A percentile compares a stretch with the other conserved stretches of the same genome.
These are phyloP conservation scores for Boletus subparvulus DNA, from an alignment of 768 basidiomycete genomes.

Conservation along the genomic window DNA sequence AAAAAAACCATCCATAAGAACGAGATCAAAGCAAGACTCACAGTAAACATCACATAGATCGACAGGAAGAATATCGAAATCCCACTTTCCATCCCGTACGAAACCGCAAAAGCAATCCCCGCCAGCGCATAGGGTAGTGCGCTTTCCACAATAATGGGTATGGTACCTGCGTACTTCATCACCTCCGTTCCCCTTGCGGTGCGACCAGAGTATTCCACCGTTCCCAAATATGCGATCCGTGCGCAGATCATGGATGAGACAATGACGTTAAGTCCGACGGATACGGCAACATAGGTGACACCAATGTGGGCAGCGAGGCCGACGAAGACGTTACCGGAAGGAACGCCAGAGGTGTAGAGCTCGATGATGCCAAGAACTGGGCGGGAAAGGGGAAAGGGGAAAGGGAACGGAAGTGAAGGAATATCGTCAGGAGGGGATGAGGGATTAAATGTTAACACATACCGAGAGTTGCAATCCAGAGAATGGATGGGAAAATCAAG, in stretches of 20 bases:
- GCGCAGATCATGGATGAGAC: constrained; percentile 9
- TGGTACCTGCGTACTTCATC: not conserved
- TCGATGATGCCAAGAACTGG: not conserved
- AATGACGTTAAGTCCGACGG: constrained; percentile 9
- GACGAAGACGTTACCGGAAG: not conserved
- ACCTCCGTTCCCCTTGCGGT: not conserved
- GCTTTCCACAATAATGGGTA: constrained; percentile 13
- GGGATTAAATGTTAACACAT: not conserved
- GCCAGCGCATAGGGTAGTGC: constrained; percentile 12
- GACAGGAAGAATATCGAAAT: constrained; percentile 6
- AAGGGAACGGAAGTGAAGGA: not conserved
- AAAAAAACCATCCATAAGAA: not conserved
- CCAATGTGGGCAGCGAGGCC: constrained; percentile 9
- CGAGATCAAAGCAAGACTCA: not conserved
- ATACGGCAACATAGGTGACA: constrained; percentile 5
- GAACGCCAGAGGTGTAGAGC: not conserved
- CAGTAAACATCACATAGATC: constrained; percentile 11
- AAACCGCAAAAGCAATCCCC: constrained; percentile 8
- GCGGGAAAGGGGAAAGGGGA: not conserved
- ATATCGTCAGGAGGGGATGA: not conserved
- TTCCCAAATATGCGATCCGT: constrained; percentile 4
- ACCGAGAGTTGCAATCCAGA: constrained; percentile 5
- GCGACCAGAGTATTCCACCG: not conserved
- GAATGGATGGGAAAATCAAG: constrained; percentile 3
- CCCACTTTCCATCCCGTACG: constrained; percentile 3